Percentiles rank a stretch among this genome's conserved stretches.
Evolutionary conservation across 495 filamentous ascomycete genomes (phyloP).

Genomic region (Penicillium egyptiacum): DNA sequence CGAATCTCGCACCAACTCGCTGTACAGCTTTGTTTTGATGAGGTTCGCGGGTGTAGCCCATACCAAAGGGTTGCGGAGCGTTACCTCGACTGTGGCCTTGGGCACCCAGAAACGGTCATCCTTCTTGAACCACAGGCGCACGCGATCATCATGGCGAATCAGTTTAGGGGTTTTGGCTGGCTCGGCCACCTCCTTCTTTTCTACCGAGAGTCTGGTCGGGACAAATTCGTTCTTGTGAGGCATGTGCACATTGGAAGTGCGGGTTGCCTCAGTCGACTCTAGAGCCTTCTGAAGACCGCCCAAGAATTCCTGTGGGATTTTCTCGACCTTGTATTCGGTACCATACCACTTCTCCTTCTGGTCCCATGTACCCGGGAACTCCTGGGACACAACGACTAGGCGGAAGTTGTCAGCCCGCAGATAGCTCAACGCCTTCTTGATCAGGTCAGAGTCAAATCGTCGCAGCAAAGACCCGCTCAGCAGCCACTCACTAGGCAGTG

Average conservation of each 20-base stretch:
- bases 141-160: conserved; percentile 79
- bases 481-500: conserved; percentile 79
- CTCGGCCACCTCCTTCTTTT: conserved; percentile 82
- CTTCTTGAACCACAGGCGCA: conserved; percentile 97
- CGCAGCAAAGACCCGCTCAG: conserved; percentile 75
- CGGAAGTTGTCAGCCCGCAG: conserved; percentile 88
- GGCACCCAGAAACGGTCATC: conserved; percentile 99
- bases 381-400: conserved; percentile 74
- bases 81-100: conserved; percentile 81
- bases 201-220: conserved; percentile 87
- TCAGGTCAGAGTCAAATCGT: conserved; percentile 73
- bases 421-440: conserved; percentile 71
- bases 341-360: conserved; percentile 97
- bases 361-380: conserved; percentile 81
- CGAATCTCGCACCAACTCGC: conserved; percentile 84
- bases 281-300: conserved; percentile 64
- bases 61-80: conserved; percentile 73
- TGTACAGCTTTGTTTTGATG: conserved; percentile 78
- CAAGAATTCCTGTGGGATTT: conserved; percentile 76
- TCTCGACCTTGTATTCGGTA: conserved; percentile 85
- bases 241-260: conserved; percentile 73
- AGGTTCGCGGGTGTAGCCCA: conserved; percentile 73
- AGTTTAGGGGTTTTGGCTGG: conserved; percentile 75
- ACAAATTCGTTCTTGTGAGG: conserved; percentile 97
- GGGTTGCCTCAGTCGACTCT: conserved; percentile 52